These are phyloP conservation scores for Acacia pycnantha DNA, from an alignment of 331 rosid species.

Conservation along the genomic window DNA sequence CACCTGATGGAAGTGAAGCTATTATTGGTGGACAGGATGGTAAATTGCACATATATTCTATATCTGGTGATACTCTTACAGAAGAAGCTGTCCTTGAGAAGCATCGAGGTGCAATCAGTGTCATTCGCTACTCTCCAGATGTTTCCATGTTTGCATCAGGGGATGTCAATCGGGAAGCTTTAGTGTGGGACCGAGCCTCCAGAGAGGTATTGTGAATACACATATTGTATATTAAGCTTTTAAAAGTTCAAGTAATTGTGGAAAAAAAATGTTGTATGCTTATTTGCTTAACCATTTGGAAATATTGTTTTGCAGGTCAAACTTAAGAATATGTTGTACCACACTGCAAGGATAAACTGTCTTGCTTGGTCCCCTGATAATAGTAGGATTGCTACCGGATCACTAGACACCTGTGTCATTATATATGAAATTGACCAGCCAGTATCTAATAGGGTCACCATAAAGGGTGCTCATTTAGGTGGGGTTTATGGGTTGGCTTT, in stretches of 20 bases:
- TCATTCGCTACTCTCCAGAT: slow-evolving; percentile 84
- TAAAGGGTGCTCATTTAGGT: slow-evolving; percentile 90
- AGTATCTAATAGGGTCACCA: slow-evolving; percentile 70
- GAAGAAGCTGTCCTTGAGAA: slow-evolving; percentile 91
- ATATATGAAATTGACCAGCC: slow-evolving; percentile 85
- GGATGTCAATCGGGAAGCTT: slow-evolving; percentile 92
- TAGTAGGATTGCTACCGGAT: slow-evolving; percentile 84
- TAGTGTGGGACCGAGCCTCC: slow-evolving; percentile 79
- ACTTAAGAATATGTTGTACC: slow-evolving; percentile 91
- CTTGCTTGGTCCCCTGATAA: slow-evolving; percentile 96
- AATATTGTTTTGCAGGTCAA: slow-evolving; percentile 60
- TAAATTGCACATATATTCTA: slow-evolving; percentile 72
- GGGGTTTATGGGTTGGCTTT: slow-evolving; percentile 93
- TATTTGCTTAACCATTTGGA: slow-evolving; percentile 14
- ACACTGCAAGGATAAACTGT: slow-evolving; percentile 90
- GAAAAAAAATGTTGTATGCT: not conserved
- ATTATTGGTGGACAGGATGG: slow-evolving; percentile 94
- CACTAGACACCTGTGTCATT: slow-evolving; percentile 81
- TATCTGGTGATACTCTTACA: slow-evolving; percentile 67
- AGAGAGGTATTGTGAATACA: slow-evolving; percentile 56
- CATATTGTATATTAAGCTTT: slow-evolving; percentile 1
- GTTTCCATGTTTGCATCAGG: slow-evolving; percentile 97
- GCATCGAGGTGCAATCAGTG: slow-evolving; percentile 91
- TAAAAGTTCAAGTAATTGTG: slow-evolving; percentile 8
- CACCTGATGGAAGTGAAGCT: slow-evolving; percentile 96